These are phyloP conservation scores for Hypoxylon sp. DNA, from an alignment of 2,329 filamentous ascomycete species.

Conservation along the genomic window DNA sequence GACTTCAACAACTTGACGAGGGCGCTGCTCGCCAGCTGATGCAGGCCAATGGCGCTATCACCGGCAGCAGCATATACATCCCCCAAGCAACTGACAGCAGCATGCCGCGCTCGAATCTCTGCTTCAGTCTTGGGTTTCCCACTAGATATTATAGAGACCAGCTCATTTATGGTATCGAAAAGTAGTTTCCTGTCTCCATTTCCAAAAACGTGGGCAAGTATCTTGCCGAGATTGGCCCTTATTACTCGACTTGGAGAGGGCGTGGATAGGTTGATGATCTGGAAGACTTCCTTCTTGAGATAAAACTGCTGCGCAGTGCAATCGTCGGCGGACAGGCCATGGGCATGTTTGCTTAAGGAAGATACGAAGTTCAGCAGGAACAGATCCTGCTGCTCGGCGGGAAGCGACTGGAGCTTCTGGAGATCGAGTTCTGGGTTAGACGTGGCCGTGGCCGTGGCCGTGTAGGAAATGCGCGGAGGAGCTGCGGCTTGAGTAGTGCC, in stretches of 20 bases:
- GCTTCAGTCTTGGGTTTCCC: slow-evolving; percentile 81
- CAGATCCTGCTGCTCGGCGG: slow-evolving; percentile 94
- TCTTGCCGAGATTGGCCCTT: slow-evolving; percentile 87
- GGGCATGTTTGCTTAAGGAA: slow-evolving; percentile 83
- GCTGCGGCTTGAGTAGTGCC: slow-evolving; percentile 49
- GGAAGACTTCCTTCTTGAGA: slow-evolving; percentile 93
- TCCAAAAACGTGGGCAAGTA: slow-evolving; percentile 83
- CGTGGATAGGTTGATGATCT: slow-evolving; percentile 85
- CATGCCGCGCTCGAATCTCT: slow-evolving; percentile 85
- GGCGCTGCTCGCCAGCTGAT: slow-evolving; percentile 77
- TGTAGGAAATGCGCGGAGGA: slow-evolving; percentile 47
- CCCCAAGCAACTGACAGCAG: slow-evolving; percentile 86
- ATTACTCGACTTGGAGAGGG: slow-evolving; percentile 89
- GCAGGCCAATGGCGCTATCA: slow-evolving; percentile 89
- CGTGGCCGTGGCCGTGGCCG: slow-evolving; percentile 58
- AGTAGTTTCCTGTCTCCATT: slow-evolving; percentile 91
- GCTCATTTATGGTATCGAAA: slow-evolving; percentile 93
- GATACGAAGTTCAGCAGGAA: slow-evolving; percentile 92
- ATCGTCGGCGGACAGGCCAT: slow-evolving; percentile 78
- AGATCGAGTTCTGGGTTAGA: slow-evolving; percentile 86
- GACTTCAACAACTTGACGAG: slow-evolving; percentile 84
- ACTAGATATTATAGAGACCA: slow-evolving; percentile 77
- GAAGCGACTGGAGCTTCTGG: slow-evolving; percentile 87
- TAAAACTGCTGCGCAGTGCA: slow-evolving; percentile 90
- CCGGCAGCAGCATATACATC: slow-evolving; percentile 92